A percentile compares a stretch with the other conserved stretches of the same genome.
Conservation (phyloP, 106 monocot genomes). For the Agapanthus africanus region DNA sequence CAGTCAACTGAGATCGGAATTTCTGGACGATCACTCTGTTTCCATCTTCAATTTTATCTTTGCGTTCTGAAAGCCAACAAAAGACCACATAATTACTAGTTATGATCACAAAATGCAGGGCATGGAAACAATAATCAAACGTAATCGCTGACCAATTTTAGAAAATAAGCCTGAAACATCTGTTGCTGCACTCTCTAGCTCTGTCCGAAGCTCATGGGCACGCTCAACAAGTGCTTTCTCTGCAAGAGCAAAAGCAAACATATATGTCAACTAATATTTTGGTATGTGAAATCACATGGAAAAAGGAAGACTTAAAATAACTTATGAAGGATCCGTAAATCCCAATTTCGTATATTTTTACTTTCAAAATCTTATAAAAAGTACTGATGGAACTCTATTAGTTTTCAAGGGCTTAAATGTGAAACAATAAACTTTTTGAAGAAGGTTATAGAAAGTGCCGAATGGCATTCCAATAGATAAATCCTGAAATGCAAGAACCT, state of each 20-base stretch:
- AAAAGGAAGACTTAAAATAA: background rate
- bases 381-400: no score
- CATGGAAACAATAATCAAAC: background rate
- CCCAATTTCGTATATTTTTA: no score
- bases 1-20: constrained; percentile 68
- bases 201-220: constrained; percentile 74
- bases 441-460: no score
- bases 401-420: no score
- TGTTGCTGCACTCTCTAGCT: constrained; percentile 77
- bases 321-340: no score
- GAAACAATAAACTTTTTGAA: no score
- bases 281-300: background rate
- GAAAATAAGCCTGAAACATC: constrained; percentile 90
- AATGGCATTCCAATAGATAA: no score
- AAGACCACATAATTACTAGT: background rate
- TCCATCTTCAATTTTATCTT: constrained; percentile 84
- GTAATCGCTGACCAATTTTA: constrained; percentile 69
- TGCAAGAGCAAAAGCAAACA: constrained; percentile 21
- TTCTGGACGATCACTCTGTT: constrained; percentile 66
- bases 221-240: constrained; percentile 81
- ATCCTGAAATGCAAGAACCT: no score
- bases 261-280: background rate
- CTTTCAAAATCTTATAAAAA: no score
- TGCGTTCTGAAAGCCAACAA: constrained; percentile 49
- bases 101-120: background rate